Evolutionary conservation across 208 protist species (phyloP).

Genomic region (Wallacemonas sp.): DNA sequence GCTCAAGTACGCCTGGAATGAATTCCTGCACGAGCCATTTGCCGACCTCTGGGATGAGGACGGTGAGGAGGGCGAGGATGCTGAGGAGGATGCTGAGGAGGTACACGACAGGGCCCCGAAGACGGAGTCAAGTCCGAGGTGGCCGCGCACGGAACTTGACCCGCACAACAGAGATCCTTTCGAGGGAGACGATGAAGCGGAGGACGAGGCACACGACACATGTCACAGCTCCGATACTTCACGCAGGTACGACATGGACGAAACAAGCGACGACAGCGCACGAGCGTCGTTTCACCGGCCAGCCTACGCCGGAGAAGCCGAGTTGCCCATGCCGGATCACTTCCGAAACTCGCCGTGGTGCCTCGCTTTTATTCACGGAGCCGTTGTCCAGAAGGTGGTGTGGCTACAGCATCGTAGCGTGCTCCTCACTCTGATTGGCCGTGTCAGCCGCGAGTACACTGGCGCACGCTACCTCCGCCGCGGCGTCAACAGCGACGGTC

Average conservation of each 20-base stretch:
- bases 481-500: slow-evolving; percentile 84
- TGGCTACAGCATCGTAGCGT: slow-evolving; percentile 22
- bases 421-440: slow-evolving; percentile 92
- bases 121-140: too few species aligned
- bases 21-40: slow-evolving; percentile 79
- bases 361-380: slow-evolving; percentile 39
- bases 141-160: not conserved
- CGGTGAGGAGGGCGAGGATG: slow-evolving; percentile 36
- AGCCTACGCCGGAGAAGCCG: not conserved
- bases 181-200: not conserved
- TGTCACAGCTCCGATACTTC: too few species aligned
- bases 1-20: slow-evolving; percentile 89
- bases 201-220: not conserved
- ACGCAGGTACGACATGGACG: not conserved
- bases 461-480: slow-evolving; percentile 96
- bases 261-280: not conserved
- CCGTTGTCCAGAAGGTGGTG: slow-evolving; percentile 39
- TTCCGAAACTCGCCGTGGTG: slow-evolving; percentile 28
- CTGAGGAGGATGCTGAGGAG: slow-evolving; percentile 33
- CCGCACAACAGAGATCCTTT: slow-evolving; percentile 7
- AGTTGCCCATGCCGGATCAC: slow-evolving; percentile 18
- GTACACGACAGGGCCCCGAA: too few species aligned
- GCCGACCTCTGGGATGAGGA: slow-evolving; percentile 7
- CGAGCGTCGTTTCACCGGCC: not conserved
- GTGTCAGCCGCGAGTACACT: slow-evolving; percentile 90